Evolutionary conservation across 345 rosid genomes (phyloP), one percentile per base, ranked within the genome.

Genomic region (Bruguiera sexangula): DNA sequence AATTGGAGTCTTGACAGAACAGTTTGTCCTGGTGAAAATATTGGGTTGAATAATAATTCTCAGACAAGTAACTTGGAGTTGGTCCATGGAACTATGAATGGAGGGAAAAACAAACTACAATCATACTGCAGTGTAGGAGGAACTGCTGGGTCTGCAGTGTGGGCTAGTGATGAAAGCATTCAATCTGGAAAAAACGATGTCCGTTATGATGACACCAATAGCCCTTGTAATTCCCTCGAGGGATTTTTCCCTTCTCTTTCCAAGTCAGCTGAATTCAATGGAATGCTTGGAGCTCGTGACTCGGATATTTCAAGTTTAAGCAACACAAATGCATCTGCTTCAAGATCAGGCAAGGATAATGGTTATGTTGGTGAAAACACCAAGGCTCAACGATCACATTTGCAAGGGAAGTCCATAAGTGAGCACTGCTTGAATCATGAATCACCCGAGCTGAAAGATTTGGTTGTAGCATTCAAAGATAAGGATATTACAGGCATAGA

Each of bases 391-490:
- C 55, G 63, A 31, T 27, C 52, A 48, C 60, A 58, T 34, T 32
- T 39, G 22, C 57, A 46, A 39, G 27, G 62, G 31, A 62, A 21
- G 37, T 24, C 65, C 70, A 15, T 60, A 34, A 69, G 65, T 46
- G 21, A 58, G 55, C 54, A 43, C 30, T 67, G 50, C 50, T 6
- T 54, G 70, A 20, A 67, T 67, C 62, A 36, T 24, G 57, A 54
- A 22, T 55, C 69, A 63, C 32, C 10, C 19, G 26, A 22, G 20
- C 76, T 13, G 4, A 48, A 32, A 15, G 21, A 27, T 22, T 19
- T 48, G 69, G 52, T 32, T 59, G 30, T 18, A 8, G n/a, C 27
- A 21, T 59, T 48, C 1, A 52, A 43, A 39, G 46, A 5, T 11
- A 37, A 19, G 31, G 34, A 46, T 6, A 1, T 20, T 39, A 52